phyloP scores from a whole-genome alignment of 805 yeast genomes.

The Candida anglica region DNA sequence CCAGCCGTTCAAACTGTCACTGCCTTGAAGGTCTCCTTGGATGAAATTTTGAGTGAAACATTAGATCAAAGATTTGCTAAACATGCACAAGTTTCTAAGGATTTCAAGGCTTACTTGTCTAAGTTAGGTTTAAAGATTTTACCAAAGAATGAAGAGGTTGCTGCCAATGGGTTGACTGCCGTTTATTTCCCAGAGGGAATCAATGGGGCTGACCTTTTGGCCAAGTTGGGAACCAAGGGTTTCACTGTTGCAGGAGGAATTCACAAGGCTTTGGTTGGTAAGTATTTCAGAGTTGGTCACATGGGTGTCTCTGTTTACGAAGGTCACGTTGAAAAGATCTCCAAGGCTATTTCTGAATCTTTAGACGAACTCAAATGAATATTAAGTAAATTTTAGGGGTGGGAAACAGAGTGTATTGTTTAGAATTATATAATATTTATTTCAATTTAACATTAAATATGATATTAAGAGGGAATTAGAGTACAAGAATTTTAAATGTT shows the following conservation, averaged over 20 bases:
- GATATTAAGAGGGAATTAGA: not conserved
- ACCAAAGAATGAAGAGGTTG: conserved; percentile 50
- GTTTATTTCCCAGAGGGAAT: conserved; percentile 76
- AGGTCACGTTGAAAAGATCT: conserved; percentile 35
- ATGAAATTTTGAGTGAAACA: conserved; percentile 56
- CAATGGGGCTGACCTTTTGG: conserved; percentile 63
- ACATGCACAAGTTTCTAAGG: conserved; percentile 59
- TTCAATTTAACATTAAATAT: too few species aligned
- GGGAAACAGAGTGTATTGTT: too few species aligned
- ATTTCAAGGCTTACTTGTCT: conserved; percentile 58
- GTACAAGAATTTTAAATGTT: too few species aligned
- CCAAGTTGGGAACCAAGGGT: conserved; percentile 56
- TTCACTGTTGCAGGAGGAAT: conserved; percentile 87
- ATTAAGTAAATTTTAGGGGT: not conserved
- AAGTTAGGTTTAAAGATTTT: conserved; percentile 67
- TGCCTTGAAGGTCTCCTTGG: conserved; percentile 73
- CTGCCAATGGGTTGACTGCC: conserved; percentile 89
- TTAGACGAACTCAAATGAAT: conserved; percentile 15
- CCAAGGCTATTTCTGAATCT: conserved; percentile 30
- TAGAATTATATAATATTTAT: too few species aligned
- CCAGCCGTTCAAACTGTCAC: conserved; percentile 89
- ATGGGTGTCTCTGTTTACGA: conserved; percentile 76
- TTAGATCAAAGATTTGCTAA: conserved; percentile 59
- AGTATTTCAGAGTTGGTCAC: conserved; percentile 92
- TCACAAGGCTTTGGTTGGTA: conserved; percentile 71